Evolutionary conservation across 2,329 filamentous ascomycete genomes (phyloP).

Genomic region (Aspergillus luchuensis): DNA sequence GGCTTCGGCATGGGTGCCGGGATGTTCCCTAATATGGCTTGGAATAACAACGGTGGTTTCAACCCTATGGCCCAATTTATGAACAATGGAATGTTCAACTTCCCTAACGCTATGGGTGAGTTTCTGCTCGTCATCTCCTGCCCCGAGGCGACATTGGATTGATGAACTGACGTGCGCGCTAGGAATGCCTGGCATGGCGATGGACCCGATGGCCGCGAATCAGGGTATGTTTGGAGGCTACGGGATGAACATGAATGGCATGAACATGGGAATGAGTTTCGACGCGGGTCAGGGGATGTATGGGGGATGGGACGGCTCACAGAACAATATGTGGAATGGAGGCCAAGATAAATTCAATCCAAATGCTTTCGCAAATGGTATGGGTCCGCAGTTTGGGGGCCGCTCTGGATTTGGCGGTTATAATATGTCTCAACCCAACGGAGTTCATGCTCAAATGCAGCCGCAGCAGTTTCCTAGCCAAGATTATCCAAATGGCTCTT

Average conservation of each 20-base stretch:
- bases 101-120: slow-evolving; percentile 90
- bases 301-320: slow-evolving; percentile 78
- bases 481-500: slow-evolving; percentile 75
- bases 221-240: slow-evolving; percentile 54
- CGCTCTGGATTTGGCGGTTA: slow-evolving; percentile 69
- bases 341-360: slow-evolving; percentile 87
- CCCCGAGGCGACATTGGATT: slow-evolving; percentile 5
- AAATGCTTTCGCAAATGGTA: slow-evolving; percentile 73
- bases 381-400: slow-evolving; percentile 80
- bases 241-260: slow-evolving; percentile 82
- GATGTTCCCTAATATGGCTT: slow-evolving; percentile 62
- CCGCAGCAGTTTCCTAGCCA: slow-evolving; percentile 60
- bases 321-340: slow-evolving; percentile 73
- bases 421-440: slow-evolving; percentile 75
- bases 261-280: slow-evolving; percentile 71
- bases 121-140: slow-evolving; percentile 20
- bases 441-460: slow-evolving; percentile 71
- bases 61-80: slow-evolving; percentile 72
- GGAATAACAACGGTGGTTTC: slow-evolving; percentile 62
- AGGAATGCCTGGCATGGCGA: slow-evolving; percentile 80
- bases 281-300: slow-evolving; percentile 63
- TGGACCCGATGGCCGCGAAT: slow-evolving; percentile 64
- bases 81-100: slow-evolving; percentile 54
- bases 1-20: slow-evolving; percentile 50
- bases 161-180: slow-evolving; percentile 25